Evolutionary conservation across 345 rosid genomes (phyloP).

Genomic region (Populus nigra): DNA sequence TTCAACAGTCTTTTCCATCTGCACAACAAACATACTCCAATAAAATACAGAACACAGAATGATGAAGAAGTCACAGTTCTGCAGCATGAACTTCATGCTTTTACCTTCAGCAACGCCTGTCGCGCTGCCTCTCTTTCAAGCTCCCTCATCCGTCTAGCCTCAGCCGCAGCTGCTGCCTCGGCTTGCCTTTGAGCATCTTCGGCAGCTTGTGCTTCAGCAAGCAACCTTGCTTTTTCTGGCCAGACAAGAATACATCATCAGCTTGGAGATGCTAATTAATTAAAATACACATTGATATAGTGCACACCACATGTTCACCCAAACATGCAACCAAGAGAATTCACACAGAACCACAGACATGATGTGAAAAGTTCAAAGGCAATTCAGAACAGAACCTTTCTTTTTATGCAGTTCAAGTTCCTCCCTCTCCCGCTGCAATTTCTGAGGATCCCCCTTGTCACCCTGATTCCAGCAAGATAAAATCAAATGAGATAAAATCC

Average conservation of each 20-base stretch:
- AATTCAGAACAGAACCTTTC: conserved; percentile 14
- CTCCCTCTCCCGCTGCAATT: conserved; percentile 18
- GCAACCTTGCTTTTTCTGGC: conserved; percentile 68
- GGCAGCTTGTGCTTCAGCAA: conserved; percentile 83
- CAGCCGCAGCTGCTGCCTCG: conserved; percentile 72
- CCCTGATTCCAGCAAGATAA: conserved; percentile 22
- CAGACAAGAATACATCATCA: neutral
- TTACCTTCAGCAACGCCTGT: conserved; percentile 71
- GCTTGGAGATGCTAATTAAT: neutral
- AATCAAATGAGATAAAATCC: conserved; percentile 9
- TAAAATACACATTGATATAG: neutral
- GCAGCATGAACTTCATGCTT: neutral
- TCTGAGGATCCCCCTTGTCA: conserved; percentile 24
- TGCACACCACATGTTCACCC: neutral
- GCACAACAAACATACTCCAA: conserved; percentile 20
- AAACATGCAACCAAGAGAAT: neutral
- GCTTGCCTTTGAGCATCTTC: conserved; percentile 64
- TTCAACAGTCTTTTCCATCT: conserved; percentile 94
- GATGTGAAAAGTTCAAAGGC: neutral
- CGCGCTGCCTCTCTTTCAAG: conserved; percentile 87
- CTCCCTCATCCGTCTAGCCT: conserved; percentile 67
- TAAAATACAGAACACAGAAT: neutral
- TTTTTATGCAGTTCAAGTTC: conserved; percentile 25
- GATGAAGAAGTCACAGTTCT: neutral
- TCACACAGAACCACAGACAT: neutral